These are phyloP conservation scores for Phaeoacremonium minimum DNA, from an alignment of 2,329 filamentous ascomycete species.

Conservation along the genomic window DNA sequence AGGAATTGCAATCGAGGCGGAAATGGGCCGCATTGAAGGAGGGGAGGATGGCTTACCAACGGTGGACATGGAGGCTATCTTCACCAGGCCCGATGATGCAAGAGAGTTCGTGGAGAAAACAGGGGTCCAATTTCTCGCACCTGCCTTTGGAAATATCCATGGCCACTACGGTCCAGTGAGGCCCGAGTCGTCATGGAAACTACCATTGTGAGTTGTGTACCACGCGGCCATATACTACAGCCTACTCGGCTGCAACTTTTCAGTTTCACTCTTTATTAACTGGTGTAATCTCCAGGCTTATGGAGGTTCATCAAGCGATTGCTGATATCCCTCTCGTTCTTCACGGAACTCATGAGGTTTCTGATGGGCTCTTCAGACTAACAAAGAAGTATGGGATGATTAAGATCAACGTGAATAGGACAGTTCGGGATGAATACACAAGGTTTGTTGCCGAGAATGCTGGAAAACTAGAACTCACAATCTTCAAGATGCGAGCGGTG, in stretches of 20 bases:
- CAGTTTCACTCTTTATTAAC: too few species aligned
- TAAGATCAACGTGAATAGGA: constrained; percentile 18
- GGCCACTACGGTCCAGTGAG: too few species aligned
- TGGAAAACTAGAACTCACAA: constrained; percentile 5
- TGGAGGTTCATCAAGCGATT: neutral
- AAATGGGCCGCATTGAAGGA: constrained; percentile 60
- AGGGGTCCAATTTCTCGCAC: too few species aligned
- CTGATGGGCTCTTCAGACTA: constrained; percentile 12
- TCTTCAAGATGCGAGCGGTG: constrained; percentile 3
- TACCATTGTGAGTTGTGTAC: too few species aligned
- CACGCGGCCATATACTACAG: too few species aligned
- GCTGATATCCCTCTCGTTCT: constrained; percentile 3
- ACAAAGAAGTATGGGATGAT: constrained; percentile 12
- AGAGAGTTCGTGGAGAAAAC: too few species aligned
- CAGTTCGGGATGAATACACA: constrained; percentile 17
- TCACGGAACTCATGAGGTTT: constrained; percentile 16
- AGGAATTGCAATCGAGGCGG: constrained; percentile 61
- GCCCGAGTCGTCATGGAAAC: too few species aligned
- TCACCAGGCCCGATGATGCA: too few species aligned
- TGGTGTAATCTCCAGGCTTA: neutral
- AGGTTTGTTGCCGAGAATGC: constrained; percentile 10
- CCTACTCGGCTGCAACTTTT: too few species aligned
- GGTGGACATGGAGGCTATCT: constrained; percentile 1
- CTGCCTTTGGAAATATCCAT: too few species aligned
- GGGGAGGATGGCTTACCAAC: constrained; percentile 44